Evolutionary conservation across 306 rosid genomes (phyloP), one percentile per base, ranked within the genome.

Genomic region (Vigna hirtella): DNA sequence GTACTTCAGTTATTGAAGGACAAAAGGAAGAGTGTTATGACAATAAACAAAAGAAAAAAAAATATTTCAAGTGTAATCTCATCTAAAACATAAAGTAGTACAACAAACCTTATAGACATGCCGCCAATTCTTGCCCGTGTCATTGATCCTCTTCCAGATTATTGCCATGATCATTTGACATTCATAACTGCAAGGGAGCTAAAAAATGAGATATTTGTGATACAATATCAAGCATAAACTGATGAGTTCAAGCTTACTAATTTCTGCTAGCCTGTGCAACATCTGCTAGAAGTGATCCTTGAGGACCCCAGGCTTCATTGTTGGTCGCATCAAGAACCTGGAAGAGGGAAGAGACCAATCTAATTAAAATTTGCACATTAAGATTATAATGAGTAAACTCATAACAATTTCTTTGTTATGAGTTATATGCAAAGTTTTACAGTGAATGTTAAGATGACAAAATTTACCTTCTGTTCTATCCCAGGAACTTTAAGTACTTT

Each of bases 271-370:
- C 95, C 72, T 76, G 83, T 50, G 98, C 98, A 82, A 93, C 88
- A 80, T 93, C 95, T 43, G 97, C 95, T 72, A 93, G 98, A 88
- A 93, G 90, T 56, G 97, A 78, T 78, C 98, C 98, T 83, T 93
- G 98, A 68, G 98, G 98, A 78, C 98, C 98, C 98, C 98, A 93
- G 28, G 95, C 86, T 83, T 93, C 98, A 82, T 93, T 93, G 94
- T 90, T 93, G 61, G 98, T 93, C 82, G 98, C 85, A 90, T 93
- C 98, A 74, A 93, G 93, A 88, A 93, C 90, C 98, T 93, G 80
- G 17, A 84, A 65, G 42, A 14, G 17, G 70, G 66, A 32, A 56
- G 51, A 28, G 24, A 42, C 28, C 1, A 42, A 16, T 57, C 36
- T 16, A 59, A 59, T 48, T 57, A 58, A 74, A 66, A 36, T 38